phyloP scores from a whole-genome alignment of 179 eudicot species.

The Actinidia polygama region DNA sequence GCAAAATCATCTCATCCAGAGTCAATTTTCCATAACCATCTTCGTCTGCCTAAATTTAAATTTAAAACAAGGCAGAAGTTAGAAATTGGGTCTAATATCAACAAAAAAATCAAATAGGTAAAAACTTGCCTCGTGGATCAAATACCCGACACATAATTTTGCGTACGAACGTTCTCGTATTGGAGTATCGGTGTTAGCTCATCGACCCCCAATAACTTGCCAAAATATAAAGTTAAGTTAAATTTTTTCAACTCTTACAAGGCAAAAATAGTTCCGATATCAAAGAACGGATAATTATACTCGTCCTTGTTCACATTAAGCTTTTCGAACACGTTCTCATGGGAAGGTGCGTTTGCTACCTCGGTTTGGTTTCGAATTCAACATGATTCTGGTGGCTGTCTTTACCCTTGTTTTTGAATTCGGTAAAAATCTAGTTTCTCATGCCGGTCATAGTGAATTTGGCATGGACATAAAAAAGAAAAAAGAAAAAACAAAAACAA shows the following conservation, averaged over 20 bases:
- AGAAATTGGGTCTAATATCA: not conserved
- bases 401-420: constrained; percentile 44
- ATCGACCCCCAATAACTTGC: constrained; percentile 37
- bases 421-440: constrained; percentile 32
- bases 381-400: constrained; percentile 35
- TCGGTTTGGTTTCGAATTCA: constrained; percentile 24
- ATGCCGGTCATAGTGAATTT: constrained; percentile 39
- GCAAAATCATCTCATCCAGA: constrained; percentile 43
- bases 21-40: constrained; percentile 37
- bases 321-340: constrained; percentile 27
- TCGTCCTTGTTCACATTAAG: constrained; percentile 43
- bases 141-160: constrained; percentile 34
- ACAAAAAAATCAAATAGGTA: not conserved
- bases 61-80: not conserved
- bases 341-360: constrained; percentile 22
- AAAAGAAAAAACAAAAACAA: not conserved
- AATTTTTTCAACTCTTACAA: not conserved
- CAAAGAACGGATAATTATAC: constrained; percentile 24
- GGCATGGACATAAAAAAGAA: constrained; percentile 25
- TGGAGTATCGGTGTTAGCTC: constrained; percentile 40
- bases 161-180: constrained; percentile 46
- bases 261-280: not conserved
- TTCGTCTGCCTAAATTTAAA: constrained; percentile 39
- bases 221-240: not conserved
- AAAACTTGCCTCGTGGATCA: constrained; percentile 42